Evolutionary conservation across 2,329 filamentous ascomycete genomes (phyloP).

Genomic region (Claviceps arundinis): DNA sequence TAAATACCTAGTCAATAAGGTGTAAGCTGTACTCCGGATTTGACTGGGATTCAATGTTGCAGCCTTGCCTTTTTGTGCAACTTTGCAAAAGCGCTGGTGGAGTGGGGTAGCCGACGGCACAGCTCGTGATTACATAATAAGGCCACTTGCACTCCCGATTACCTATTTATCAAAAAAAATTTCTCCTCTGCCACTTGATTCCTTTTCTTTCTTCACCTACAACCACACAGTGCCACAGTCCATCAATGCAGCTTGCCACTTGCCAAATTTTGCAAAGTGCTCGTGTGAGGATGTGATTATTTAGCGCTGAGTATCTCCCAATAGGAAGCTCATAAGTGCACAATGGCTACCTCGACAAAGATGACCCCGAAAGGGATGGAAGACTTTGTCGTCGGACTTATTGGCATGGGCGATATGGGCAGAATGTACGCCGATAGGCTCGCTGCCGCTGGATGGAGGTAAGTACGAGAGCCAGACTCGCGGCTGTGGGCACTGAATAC

Average conservation of each 20-base stretch:
- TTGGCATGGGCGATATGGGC: constrained; percentile 99
- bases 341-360: constrained; percentile 16
- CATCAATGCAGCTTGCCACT: background rate
- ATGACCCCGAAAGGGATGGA: constrained; percentile 38
- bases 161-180: background rate
- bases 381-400: constrained; percentile 74
- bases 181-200: accelerated
- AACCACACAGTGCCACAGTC: background rate
- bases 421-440: constrained; percentile 92
- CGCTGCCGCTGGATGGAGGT: constrained; percentile 94
- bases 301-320: constrained; percentile 9
- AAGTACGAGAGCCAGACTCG: constrained; percentile 13
- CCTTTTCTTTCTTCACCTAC: too few relatives aligned
- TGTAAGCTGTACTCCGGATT: too few relatives aligned
- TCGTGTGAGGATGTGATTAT: constrained; percentile 14
- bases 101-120: background rate
- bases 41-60: background rate
- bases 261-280: background rate
- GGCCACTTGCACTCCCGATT: background rate
- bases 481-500: background rate
- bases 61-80: background rate
- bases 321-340: constrained; percentile 10
- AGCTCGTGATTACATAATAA: constrained; percentile 4
- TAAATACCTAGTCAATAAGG: too few relatives aligned
- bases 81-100: background rate